Evolutionary conservation across 331 rosid species (phyloP).

Genomic region (Spiraea crenata): DNA sequence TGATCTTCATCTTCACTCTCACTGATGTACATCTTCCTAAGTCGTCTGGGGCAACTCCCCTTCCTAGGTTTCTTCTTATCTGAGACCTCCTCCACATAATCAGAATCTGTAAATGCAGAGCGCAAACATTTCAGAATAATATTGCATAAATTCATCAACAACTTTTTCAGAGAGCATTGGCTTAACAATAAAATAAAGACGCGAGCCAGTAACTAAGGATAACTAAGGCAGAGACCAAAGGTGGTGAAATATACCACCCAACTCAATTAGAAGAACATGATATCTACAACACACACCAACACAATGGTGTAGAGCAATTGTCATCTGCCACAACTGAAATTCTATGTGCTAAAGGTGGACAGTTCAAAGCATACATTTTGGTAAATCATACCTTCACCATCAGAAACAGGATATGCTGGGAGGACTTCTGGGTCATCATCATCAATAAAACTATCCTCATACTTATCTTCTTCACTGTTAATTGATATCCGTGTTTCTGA

Average conservation of each 20-base stretch:
- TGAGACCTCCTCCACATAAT: constrained; percentile 40
- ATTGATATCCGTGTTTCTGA: constrained; percentile 66
- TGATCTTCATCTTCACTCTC: constrained; percentile 45
- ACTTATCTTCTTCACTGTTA: constrained; percentile 55
- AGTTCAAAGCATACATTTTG: constrained; percentile 1
- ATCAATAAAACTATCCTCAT: constrained; percentile 77
- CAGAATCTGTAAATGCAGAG: constrained; percentile 19
- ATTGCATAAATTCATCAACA: background rate
- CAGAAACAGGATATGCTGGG: constrained; percentile 44
- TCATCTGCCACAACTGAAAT: background rate
- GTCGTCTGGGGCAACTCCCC: constrained; percentile 35
- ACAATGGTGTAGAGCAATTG: background rate
- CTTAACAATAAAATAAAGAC: background rate
- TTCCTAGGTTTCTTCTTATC: constrained; percentile 31
- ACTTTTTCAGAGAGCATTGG: background rate
- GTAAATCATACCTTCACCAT: constrained; percentile 36
- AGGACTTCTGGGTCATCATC: constrained; percentile 42
- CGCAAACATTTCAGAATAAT: constrained; percentile 2
- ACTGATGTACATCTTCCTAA: constrained; percentile 43
- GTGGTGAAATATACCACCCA: background rate
- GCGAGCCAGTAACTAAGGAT: background rate
- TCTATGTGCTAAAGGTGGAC: constrained; percentile 2
- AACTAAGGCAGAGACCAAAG: background rate
- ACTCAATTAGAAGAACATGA: background rate
- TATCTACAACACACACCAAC: background rate